phyloP scores from a whole-genome alignment of 345 rosid genomes.

The Arabis hirsuta region DNA sequence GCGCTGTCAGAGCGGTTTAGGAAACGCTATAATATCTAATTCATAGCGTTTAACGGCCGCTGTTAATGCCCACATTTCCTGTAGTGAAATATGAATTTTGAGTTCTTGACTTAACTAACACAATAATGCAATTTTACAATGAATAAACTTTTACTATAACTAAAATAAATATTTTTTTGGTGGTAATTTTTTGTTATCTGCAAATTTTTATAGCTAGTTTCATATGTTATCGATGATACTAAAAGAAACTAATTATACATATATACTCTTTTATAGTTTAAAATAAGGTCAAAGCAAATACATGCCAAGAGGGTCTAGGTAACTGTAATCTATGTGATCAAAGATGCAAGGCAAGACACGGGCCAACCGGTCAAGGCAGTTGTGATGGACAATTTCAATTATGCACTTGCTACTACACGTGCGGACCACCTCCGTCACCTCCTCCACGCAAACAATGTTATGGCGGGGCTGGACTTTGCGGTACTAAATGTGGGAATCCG shows the following conservation, averaged over 20 bases:
- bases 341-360: conserved; percentile 29
- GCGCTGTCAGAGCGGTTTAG: neutral
- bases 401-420: conserved; percentile 17
- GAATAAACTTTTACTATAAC: too few species aligned
- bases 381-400: neutral
- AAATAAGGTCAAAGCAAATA: conserved; percentile 2
- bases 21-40: neutral
- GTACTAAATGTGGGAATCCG: neutral
- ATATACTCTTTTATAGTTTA: neutral
- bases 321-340: conserved; percentile 11
- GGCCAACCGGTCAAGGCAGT: neutral
- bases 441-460: neutral
- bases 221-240: neutral
- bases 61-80: too few species aligned
- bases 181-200: neutral
- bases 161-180: too few species aligned
- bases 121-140: too few species aligned
- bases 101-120: too few species aligned
- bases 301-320: conserved; percentile 13
- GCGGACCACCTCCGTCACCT: conserved; percentile 2
- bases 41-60: too few species aligned
- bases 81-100: too few species aligned
- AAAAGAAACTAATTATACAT: neutral
- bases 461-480: conserved; percentile 21
- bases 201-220: neutral